Conservation (phyloP, 2,329 filamentous ascomycete genomes). For the Davidsoniella virescens region DNA sequence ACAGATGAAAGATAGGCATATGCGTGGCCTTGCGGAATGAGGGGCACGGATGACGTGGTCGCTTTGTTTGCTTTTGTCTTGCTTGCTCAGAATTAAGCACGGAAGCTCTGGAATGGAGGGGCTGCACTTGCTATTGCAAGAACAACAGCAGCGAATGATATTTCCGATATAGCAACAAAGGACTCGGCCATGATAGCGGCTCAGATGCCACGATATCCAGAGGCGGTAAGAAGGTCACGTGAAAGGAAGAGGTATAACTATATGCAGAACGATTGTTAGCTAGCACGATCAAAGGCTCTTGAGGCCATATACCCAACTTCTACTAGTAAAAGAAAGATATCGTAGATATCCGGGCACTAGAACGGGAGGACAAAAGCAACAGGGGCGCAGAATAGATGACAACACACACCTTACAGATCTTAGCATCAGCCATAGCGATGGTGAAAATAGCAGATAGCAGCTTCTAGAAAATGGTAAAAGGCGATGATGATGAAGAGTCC, state of each 20-base stretch:
- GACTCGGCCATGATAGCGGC: too few species aligned
- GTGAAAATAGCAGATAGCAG: background rate
- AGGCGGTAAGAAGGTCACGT: too few species aligned
- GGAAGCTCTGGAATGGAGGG: too few species aligned
- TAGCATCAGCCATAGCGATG: constrained; percentile 9
- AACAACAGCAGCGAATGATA: too few species aligned
- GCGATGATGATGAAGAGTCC: background rate
- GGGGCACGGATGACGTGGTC: constrained; percentile 10
- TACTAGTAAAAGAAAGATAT: background rate
- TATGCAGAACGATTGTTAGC: background rate
- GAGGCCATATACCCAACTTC: background rate
- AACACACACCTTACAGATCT: constrained; percentile 10
- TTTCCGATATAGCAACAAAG: too few species aligned
- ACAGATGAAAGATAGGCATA: background rate
- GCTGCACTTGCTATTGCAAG: too few species aligned
- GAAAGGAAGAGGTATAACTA: background rate
- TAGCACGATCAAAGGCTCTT: too few species aligned
- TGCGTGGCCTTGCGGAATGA: background rate
- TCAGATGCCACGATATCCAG: too few species aligned
- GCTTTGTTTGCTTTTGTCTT: too few species aligned
- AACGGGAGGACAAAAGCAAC: background rate
- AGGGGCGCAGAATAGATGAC: background rate
- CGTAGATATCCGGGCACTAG: too few species aligned
- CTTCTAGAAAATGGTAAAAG: background rate
- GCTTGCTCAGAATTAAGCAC: too few species aligned